phyloP scores from a whole-genome alignment of 2,329 filamentous ascomycete species.

The Pyricularia sp. region DNA sequence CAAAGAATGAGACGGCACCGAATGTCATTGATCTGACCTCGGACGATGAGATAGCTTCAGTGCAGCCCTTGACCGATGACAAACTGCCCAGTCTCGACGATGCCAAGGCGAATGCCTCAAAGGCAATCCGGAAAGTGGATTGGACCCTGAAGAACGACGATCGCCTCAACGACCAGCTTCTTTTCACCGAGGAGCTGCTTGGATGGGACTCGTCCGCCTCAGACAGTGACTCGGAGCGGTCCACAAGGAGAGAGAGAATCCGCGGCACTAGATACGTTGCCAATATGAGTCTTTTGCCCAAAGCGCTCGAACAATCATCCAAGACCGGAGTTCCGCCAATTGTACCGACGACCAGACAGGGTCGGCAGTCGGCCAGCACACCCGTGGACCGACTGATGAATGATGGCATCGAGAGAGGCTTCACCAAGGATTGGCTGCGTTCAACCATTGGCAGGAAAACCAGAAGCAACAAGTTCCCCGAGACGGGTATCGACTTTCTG shows the following conservation, averaged over 20 bases:
- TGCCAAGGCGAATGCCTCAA: neutral
- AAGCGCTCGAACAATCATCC: neutral
- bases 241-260: neutral
- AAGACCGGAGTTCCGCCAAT: constrained; percentile 2
- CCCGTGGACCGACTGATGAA: neutral
- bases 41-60: neutral
- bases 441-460: neutral
- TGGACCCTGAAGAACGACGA: neutral
- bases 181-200: neutral
- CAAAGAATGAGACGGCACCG: neutral
- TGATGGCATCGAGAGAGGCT: neutral
- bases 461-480: neutral
- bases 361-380: neutral
- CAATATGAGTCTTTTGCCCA: neutral
- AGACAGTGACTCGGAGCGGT: neutral
- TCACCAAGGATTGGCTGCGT: neutral
- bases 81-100: neutral
- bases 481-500: neutral
- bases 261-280: neutral
- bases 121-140: neutral
- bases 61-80: neutral
- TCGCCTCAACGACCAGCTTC: neutral
- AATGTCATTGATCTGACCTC: neutral
- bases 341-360: neutral
- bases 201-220: neutral